phyloP scores from a whole-genome alignment of 345 rosid genomes.

The Anastatica hierochuntica region DNA sequence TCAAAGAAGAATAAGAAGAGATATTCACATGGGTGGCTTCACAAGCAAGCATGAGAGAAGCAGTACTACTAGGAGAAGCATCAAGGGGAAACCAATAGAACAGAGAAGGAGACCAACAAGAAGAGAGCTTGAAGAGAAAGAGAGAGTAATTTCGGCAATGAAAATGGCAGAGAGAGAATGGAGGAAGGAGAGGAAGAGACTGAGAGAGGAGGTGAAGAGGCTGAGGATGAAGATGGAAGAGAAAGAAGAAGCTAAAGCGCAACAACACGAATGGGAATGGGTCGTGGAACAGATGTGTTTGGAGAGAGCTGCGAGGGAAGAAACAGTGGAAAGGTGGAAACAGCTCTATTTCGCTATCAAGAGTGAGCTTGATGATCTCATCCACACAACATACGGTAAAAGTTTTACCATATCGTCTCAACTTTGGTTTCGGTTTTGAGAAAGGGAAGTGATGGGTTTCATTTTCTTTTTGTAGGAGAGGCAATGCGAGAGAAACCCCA shows the following conservation, averaged over 20 bases:
- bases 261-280: slow-evolving; percentile 28
- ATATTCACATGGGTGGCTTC: slow-evolving; percentile 35
- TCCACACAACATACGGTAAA: slow-evolving; percentile 46
- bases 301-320: slow-evolving; percentile 63
- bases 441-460: neutral
- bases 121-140: slow-evolving; percentile 43
- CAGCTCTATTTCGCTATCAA: slow-evolving; percentile 72
- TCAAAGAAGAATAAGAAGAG: neutral
- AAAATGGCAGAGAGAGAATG: slow-evolving; percentile 50
- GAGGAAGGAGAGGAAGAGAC: slow-evolving; percentile 56
- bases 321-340: slow-evolving; percentile 78
- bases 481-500: slow-evolving; percentile 35
- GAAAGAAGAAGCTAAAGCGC: slow-evolving; percentile 32
- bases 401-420: neutral
- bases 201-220: slow-evolving; percentile 52
- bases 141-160: slow-evolving; percentile 32
- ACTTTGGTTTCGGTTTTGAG: neutral
- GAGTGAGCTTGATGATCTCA: slow-evolving; percentile 74
- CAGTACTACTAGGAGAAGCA: neutral
- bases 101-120: slow-evolving; percentile 33
- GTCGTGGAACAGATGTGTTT: slow-evolving; percentile 48
- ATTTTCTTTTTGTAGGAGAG: slow-evolving; percentile 32
- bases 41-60: slow-evolving; percentile 34
- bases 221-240: slow-evolving; percentile 37
- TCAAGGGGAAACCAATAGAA: slow-evolving; percentile 30